Evolutionary conservation across 768 basidiomycete genomes (phyloP), one percentile per base, ranked within the genome.

Genomic region (Strobilomyces confusus): DNA sequence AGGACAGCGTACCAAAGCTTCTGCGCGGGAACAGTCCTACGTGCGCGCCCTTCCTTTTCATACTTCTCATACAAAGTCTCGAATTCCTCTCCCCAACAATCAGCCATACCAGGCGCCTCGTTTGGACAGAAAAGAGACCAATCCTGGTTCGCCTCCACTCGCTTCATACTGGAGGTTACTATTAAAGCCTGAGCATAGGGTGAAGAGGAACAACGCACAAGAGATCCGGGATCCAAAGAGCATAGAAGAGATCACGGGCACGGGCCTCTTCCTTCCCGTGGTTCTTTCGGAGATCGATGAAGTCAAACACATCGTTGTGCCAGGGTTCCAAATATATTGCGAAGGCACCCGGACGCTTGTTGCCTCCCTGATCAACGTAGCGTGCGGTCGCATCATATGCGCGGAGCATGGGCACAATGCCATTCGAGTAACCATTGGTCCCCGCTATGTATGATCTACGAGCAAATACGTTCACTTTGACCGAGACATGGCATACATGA

Each of bases 61-160:
- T 98, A 98, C 57, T 79, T 82, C 66, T 84, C 82, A 68, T 88
- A 97, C 19, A 95, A 74, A 1, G 77, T 81, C 63, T 95, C 92
- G 58, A 98, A 98, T 67, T 95, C 92, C 33, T 82, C 86, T 20
- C 92, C 85, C 73, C 90, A 85, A 15, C 93, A 90, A 53, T 99
- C 97, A 57, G 82, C 81, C 48, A 99, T 75, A 42, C 84, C 86
- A 17, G 94, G 91, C 0, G 95, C 95, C 68, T 99, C 97, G 62
- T 92, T 93, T 0, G 97, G 97, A 70, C 95, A 98, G 81, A 99
- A 98, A 52, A 99, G 77, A 0, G 95, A 87, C 97, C 97, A 99
- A 32, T 95, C 81, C 30, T 74, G 87, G 55, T 91, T 86, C 4
- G 79, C 75, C 69, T 99, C 95, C 32, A 98, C 93, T 36, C 95